Evolutionary conservation across 2,329 filamentous ascomycete genomes (phyloP), one percentile per base, ranked within the genome.

Genomic region (Epicoccum nigrum): DNA sequence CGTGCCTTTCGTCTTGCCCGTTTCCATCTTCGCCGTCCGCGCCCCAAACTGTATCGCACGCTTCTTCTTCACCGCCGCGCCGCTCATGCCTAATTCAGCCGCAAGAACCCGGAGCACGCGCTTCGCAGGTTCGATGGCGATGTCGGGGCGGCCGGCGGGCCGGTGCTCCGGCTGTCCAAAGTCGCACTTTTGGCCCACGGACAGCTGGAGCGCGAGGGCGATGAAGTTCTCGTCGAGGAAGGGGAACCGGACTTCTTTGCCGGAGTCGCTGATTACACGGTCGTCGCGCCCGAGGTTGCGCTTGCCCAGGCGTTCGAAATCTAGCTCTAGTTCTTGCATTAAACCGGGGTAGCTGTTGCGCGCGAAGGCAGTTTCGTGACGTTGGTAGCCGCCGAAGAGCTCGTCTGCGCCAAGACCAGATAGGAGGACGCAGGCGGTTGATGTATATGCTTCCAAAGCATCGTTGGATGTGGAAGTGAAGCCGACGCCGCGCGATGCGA

Each of bases 211-310:
- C 6, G 90, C 89, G 84, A 92, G 94, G 20, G 80, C 80, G n/a
- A 97, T 86, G 35, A 99, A 82, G 2, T 83, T 79, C 73, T 99
- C 94, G 55, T 97, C 94, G 0, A 99, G 81, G 65, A 85, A 99
- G 0, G 95, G 94, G 68, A 95, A 97, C 28, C 94, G 84, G 25
- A 89, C 89, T 74, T 99, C 94, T 54, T 87, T 87, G 12, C 89
- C 86, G 89, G 92, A 97, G 67, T 96, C 84, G 2, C 90, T 87
- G 73, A 97, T 90, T 15, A 92, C 88, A 19, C 94, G 84, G 73
- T 99, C 95, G 67, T 99, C 94, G 8, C 94, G 86, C 4, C 94
- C 95, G 7, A 99, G 81, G 60, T 99, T 99, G n/a, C 94, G 85
- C 74, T 94, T 91, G 1, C 93, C 92, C 1, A 99, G 83, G 19